Evolutionary conservation across 2,329 filamentous ascomycete genomes (phyloP).

Genomic region (Alternaria gansuensis): DNA sequence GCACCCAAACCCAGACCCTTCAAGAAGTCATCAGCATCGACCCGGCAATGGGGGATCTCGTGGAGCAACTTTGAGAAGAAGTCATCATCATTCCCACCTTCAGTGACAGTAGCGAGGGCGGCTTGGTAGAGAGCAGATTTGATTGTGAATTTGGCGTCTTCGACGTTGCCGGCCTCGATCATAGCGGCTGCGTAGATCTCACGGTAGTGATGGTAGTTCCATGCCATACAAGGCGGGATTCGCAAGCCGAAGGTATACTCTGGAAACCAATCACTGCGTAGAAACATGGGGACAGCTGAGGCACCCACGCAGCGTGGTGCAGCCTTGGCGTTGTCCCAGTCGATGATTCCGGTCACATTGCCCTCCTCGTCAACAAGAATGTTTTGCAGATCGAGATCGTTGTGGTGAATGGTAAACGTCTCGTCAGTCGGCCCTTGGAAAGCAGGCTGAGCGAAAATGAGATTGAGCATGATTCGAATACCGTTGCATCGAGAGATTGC

Average conservation of each 20-base stretch:
- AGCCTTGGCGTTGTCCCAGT: slow-evolving; percentile 23
- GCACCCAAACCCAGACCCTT: background rate
- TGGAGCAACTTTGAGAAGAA: slow-evolving; percentile 1
- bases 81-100: background rate
- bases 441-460: background rate
- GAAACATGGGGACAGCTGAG: slow-evolving; percentile 15
- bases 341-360: slow-evolving; percentile 32
- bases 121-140: slow-evolving; percentile 16
- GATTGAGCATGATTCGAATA: slow-evolving; percentile 9
- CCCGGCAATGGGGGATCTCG: slow-evolving; percentile 3
- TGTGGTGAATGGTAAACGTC: slow-evolving; percentile 30
- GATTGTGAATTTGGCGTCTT: slow-evolving; percentile 10
- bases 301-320: slow-evolving; percentile 25
- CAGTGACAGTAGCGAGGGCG: background rate
- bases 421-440: slow-evolving; percentile 15
- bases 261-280: slow-evolving; percentile 19
- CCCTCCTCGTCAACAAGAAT: slow-evolving; percentile 29
- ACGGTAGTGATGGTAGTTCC: slow-evolving; percentile 18
- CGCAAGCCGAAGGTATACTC: background rate
- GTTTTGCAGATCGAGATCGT: slow-evolving; percentile 38
- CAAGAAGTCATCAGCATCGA: background rate
- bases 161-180: slow-evolving; percentile 6
- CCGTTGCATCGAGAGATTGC: slow-evolving; percentile 10
- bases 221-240: slow-evolving; percentile 2
- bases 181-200: slow-evolving; percentile 20